Evolutionary conservation across 2,329 filamentous ascomycete species (phyloP).

Genomic region (Verticillium nonalfalfae): DNA sequence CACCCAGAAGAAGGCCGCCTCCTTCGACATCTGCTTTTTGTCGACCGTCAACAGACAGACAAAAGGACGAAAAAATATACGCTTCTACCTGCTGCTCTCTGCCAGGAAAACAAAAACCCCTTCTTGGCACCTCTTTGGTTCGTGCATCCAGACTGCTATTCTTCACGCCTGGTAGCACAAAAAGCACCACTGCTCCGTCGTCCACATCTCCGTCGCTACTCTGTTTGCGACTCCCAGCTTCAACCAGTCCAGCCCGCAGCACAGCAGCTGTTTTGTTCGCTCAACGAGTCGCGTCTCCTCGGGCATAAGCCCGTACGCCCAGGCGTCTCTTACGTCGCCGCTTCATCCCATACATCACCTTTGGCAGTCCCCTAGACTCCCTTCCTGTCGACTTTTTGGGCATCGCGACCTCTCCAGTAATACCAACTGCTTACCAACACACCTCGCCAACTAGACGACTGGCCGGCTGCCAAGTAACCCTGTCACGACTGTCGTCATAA

Average conservation of each 20-base stretch:
- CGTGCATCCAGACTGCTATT: constrained; percentile 1
- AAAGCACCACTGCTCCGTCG: not conserved
- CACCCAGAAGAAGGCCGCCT: not conserved
- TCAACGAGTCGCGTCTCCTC: constrained; percentile 9
- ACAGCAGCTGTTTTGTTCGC: constrained; percentile 15
- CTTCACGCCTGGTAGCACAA: not conserved
- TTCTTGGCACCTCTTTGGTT: constrained; percentile 2
- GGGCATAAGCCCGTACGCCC: constrained; percentile 12
- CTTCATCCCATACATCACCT: not conserved
- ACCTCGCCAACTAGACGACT: not conserved
- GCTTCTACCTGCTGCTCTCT: too few relatives aligned
- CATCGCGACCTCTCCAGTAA: not conserved
- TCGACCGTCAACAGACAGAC: not conserved
- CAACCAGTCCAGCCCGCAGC: not conserved
- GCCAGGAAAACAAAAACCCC: not conserved
- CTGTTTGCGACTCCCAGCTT: not conserved
- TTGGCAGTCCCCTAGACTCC: constrained; percentile 5
- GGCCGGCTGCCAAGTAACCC: not conserved
- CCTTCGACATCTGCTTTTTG: not conserved
- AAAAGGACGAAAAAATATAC: not conserved
- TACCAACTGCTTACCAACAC: not conserved
- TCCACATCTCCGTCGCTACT: not conserved
- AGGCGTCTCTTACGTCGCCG: constrained; percentile 15
- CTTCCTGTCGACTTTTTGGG: not conserved
- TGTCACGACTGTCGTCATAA: not conserved